Conservation (phyloP, 257 asterid genomes). For the Solanum corneliomulleri region DNA sequence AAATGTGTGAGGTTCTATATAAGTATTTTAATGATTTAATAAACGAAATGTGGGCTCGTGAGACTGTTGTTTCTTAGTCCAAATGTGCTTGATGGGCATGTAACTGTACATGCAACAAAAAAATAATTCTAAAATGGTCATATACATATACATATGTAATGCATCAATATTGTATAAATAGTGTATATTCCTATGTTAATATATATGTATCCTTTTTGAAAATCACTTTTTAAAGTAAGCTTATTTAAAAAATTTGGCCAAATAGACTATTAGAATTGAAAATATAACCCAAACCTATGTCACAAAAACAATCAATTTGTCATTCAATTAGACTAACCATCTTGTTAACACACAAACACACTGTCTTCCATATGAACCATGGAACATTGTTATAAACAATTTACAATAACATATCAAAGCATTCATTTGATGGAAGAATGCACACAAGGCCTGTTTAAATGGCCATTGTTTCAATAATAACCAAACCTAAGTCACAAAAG, state of each 20-base stretch:
- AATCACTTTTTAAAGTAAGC: background rate
- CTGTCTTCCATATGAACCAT: background rate
- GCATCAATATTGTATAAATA: too few relatives aligned
- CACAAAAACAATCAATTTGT: background rate
- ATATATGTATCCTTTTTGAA: background rate
- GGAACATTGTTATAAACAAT: background rate
- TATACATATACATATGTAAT: too few relatives aligned
- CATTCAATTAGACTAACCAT: background rate
- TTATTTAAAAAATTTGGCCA: background rate
- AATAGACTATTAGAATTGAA: background rate
- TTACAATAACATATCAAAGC: background rate
- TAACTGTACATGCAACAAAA: too few relatives aligned
- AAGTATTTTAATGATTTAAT: background rate
- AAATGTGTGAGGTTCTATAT: background rate
- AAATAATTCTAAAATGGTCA: too few relatives aligned
- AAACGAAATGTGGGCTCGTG: background rate
- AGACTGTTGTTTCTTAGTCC: background rate
- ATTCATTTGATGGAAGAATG: background rate
- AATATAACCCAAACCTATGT: background rate
- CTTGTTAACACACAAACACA: background rate
- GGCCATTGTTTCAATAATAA: background rate
- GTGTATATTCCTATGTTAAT: too few relatives aligned
- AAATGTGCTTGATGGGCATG: background rate
- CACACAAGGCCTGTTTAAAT: background rate
- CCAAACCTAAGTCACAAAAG: background rate